Evolutionary conservation across 2,329 filamentous ascomycete species (phyloP).

Genomic region (Botrytis paeoniae): DNA sequence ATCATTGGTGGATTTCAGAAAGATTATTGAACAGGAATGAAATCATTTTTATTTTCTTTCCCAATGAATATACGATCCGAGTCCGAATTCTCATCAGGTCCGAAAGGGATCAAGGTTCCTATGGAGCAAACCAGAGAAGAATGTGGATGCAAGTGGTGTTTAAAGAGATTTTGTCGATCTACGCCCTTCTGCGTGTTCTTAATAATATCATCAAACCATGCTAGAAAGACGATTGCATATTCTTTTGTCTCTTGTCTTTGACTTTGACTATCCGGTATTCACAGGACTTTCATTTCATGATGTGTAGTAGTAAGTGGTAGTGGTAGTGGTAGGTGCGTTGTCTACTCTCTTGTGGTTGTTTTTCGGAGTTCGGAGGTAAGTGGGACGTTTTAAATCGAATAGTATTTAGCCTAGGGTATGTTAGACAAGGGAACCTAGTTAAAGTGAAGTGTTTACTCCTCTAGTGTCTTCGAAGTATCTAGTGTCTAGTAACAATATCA

Average conservation of each 20-base stretch:
- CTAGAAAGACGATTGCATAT: not conserved
- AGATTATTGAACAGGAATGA: not conserved
- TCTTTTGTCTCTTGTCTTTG: not conserved
- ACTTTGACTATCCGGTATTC: not conserved
- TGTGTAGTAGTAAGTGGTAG: not conserved
- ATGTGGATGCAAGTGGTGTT: not conserved
- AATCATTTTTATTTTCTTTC: not conserved
- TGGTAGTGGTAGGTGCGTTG: not conserved
- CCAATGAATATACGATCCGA: not conserved
- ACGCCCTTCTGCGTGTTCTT: not conserved
- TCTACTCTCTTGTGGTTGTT: constrained; percentile 1
- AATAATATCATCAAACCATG: not conserved
- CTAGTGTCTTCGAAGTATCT: not conserved
- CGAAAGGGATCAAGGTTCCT: not conserved
- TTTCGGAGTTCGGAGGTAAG: constrained; percentile 12
- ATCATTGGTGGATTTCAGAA: not conserved
- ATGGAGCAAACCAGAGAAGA: not conserved
- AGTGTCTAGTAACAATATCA: not conserved
- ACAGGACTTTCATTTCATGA: not conserved
- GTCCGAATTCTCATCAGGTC: not conserved
- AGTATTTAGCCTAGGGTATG: not conserved
- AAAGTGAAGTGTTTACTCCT: not conserved
- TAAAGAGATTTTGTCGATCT: not conserved
- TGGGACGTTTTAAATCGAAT: not conserved
- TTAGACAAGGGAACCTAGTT: constrained; percentile 9